phyloP scores from a whole-genome alignment of 148 eudicot genomes.

The Nepenthes gracilis region DNA sequence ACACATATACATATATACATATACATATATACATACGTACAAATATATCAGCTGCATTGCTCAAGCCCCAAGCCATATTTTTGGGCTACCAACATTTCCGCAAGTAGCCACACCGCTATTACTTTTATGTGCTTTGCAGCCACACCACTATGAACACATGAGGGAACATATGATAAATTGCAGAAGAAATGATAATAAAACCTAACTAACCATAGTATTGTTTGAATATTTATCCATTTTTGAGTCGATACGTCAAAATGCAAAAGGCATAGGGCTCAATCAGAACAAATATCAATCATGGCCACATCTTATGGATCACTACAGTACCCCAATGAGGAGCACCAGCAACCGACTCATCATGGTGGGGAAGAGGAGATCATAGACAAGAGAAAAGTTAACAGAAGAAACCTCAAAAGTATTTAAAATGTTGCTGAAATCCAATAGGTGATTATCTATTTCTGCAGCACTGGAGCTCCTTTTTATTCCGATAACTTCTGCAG shows the following conservation, averaged over 20 bases:
- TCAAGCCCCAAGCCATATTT: no score
- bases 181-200: not conserved
- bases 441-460: conserved; percentile 53
- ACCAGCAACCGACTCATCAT: not conserved
- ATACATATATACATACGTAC: no score
- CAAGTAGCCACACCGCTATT: no score
- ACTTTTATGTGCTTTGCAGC: no score
- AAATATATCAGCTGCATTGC: no score
- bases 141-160: not conserved
- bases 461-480: conserved; percentile 26
- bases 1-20: not conserved
- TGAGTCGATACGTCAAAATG: not conserved
- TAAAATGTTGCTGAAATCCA: conserved; percentile 55
- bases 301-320: no score
- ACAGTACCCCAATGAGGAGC: not conserved
- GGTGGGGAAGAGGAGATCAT: no score
- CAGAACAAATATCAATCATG: not conserved
- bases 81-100: no score
- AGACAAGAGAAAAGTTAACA: not conserved
- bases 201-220: not conserved
- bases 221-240: not conserved
- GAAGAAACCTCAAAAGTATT: conserved; percentile 57
- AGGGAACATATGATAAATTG: not conserved
- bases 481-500: conserved; percentile 74
- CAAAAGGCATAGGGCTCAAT: not conserved